Evolutionary conservation across 345 rosid species (phyloP).

Genomic region (Odontarrhena argentea): DNA sequence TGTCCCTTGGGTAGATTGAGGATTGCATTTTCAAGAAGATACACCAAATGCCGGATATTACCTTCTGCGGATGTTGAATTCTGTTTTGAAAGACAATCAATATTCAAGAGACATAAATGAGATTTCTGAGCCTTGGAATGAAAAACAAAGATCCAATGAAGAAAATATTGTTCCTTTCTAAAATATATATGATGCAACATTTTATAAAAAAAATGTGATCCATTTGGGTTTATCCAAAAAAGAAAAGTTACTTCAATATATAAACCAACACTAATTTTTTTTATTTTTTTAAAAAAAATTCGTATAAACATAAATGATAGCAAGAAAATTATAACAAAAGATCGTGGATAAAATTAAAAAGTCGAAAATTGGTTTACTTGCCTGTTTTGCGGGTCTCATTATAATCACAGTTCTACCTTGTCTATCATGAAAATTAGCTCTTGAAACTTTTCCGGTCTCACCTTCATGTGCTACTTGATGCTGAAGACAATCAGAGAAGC

Average conservation of each 20-base stretch:
- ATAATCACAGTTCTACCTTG: slow-evolving; percentile 84
- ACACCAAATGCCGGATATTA: slow-evolving; percentile 76
- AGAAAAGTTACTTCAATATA: no score
- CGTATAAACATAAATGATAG: no score
- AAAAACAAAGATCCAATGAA: no score
- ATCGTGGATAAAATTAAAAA: no score
- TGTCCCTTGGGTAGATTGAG: slow-evolving; percentile 82
- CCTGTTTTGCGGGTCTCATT: slow-evolving; percentile 93
- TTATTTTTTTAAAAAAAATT: no score
- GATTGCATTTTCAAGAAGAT: slow-evolving; percentile 85
- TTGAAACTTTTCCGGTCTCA: slow-evolving; percentile 83
- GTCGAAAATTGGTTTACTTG: slow-evolving; percentile 5
- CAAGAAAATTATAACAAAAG: no score
- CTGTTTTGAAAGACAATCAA: slow-evolving; percentile 41
- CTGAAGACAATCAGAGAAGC: slow-evolving; percentile 39
- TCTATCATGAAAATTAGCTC: slow-evolving; percentile 78
- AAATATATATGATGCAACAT: no score
- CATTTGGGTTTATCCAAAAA: no score
- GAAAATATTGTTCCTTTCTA: no score
- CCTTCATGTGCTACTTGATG: slow-evolving; percentile 86
- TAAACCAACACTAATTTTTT: no score
- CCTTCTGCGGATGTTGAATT: slow-evolving; percentile 70
- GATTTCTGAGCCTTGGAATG: background rate
- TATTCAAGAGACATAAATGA: background rate
- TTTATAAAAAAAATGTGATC: background rate